These are phyloP conservation scores for Rauvolfia tetraphylla DNA, from an alignment of 257 asterid species.

Conservation along the genomic window DNA sequence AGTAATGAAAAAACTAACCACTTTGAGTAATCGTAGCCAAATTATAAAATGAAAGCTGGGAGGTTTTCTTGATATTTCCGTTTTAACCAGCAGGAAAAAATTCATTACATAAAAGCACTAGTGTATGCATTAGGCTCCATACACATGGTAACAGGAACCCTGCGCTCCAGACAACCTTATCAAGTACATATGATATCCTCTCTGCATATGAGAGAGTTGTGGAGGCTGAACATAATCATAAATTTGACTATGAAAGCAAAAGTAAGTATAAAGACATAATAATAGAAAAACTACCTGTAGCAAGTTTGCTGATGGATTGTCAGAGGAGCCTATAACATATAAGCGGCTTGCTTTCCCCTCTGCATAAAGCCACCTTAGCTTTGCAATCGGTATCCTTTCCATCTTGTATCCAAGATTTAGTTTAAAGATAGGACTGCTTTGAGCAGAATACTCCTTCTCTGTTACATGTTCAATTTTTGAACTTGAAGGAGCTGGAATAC, in stretches of 20 bases:
- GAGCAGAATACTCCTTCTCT: slow-evolving; percentile 35
- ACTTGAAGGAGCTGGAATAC: slow-evolving; percentile 45
- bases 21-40: neutral
- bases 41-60: neutral
- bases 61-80: neutral
- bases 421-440: slow-evolving; percentile 57
- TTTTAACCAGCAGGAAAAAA: neutral
- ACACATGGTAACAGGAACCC: neutral
- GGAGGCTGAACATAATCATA: neutral
- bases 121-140: neutral
- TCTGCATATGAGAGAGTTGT: neutral
- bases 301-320: slow-evolving; percentile 48
- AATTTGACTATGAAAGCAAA: slow-evolving; percentile 3
- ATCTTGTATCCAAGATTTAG: slow-evolving; percentile 85
- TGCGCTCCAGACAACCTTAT: too few species aligned
- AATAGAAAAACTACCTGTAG: slow-evolving; percentile 49
- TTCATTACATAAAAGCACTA: neutral
- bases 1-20: neutral
- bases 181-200: neutral
- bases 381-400: slow-evolving; percentile 70
- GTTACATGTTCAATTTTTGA: slow-evolving; percentile 32
- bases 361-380: slow-evolving; percentile 58
- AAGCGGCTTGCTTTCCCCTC: slow-evolving; percentile 85
- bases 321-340: slow-evolving; percentile 71
- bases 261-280: neutral